These are phyloP conservation scores for Daldinia sp. DNA, from an alignment of 2,329 filamentous ascomycete genomes.

Conservation along the genomic window DNA sequence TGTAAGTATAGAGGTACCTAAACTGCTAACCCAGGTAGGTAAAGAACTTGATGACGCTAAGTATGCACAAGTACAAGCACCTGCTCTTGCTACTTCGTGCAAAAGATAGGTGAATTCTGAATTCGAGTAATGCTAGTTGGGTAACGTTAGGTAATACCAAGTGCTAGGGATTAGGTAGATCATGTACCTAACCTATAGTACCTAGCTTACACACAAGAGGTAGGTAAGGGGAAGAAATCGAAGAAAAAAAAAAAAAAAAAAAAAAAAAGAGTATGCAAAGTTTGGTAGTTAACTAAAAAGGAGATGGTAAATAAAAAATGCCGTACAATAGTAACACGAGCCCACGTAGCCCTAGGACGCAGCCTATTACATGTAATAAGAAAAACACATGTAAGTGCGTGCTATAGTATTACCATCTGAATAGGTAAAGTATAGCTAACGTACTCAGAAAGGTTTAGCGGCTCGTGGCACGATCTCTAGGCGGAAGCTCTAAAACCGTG, in stretches of 20 bases:
- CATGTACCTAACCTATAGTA: conserved; percentile 23
- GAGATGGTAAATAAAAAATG: conserved; percentile 12
- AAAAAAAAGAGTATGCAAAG: conserved; percentile 12
- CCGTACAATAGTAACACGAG: conserved; percentile 19
- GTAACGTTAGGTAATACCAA: conserved; percentile 14
- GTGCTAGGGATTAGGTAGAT: conserved; percentile 30
- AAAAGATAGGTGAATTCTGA: conserved; percentile 17
- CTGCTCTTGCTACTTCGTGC: conserved; percentile 12
- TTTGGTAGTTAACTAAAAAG: neutral
- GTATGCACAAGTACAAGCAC: conserved; percentile 21
- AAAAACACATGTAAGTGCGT: neutral
- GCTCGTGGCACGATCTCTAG: conserved; percentile 18
- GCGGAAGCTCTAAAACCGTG: conserved; percentile 23
- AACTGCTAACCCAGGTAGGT: neutral
- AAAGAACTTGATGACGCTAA: conserved; percentile 18
- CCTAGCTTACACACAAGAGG: neutral
- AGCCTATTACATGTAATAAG: conserved; percentile 13
- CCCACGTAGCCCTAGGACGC: conserved; percentile 17
- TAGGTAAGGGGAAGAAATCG: conserved; percentile 1
- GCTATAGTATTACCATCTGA: neutral
- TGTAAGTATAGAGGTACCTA: conserved; percentile 10
- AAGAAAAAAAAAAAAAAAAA: neutral
- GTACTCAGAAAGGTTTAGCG: conserved; percentile 20
- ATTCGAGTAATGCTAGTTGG: conserved; percentile 29
- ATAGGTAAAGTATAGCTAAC: neutral